Conservation (phyloP, 345 rosid genomes). For the Eucalyptus marginata region DNA sequence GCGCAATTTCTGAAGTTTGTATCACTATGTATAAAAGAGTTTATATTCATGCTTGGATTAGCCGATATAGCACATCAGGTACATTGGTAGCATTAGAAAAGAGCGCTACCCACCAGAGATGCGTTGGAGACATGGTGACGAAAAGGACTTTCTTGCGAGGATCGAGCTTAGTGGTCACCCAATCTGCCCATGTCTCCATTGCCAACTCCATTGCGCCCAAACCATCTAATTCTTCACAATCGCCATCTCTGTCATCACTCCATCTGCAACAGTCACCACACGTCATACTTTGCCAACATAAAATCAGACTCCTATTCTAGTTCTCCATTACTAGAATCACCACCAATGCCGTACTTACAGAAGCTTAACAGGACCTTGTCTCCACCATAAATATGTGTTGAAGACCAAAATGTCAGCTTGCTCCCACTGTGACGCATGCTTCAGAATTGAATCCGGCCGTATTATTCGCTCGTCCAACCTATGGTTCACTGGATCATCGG, state of each 20-base stretch:
- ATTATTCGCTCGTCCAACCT: constrained; percentile 66
- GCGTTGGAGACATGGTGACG: constrained; percentile 94
- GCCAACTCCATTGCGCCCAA: constrained; percentile 84
- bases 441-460: constrained; percentile 80
- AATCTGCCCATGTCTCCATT: constrained; percentile 86
- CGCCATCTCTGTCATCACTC: constrained; percentile 54
- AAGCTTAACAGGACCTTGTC: constrained; percentile 88
- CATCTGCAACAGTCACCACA: constrained; percentile 39
- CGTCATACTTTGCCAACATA: background rate
- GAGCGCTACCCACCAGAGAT: constrained; percentile 41
- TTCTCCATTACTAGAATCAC: background rate
- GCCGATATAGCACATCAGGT: background rate
- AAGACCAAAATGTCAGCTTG: constrained; percentile 83
- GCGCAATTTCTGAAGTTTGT: background rate
- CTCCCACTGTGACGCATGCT: constrained; percentile 85
- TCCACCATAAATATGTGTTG: constrained; percentile 98
- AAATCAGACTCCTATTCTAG: background rate
- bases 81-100: background rate
- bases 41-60: background rate
- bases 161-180: constrained; percentile 50
- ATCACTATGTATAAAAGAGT: background rate
- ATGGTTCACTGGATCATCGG: constrained; percentile 97
- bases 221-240: constrained; percentile 76
- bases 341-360: constrained; percentile 20
- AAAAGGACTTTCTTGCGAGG: constrained; percentile 55